A percentile compares a stretch with the other conserved stretches of the same genome.
These are phyloP conservation scores for Pythium phragmiticola DNA, from an alignment of 352 stramenopile species.

Conservation along the genomic window DNA sequence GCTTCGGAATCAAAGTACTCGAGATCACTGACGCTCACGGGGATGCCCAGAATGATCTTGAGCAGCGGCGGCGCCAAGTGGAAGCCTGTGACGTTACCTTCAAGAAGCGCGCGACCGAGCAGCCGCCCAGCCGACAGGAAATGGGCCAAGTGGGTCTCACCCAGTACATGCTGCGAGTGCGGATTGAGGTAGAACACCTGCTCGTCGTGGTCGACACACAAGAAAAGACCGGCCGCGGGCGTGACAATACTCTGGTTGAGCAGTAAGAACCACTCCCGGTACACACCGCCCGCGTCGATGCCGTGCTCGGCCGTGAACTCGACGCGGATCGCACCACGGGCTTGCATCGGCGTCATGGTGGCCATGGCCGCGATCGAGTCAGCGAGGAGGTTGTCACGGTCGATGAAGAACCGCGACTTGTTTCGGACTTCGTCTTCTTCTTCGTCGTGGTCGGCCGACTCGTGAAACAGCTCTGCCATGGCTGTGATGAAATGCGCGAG, in stretches of 20 bases:
- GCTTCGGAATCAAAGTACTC: constrained; percentile 72
- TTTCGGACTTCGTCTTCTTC: too few relatives aligned
- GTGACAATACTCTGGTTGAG: constrained; percentile 48
- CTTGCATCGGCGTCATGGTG: background rate
- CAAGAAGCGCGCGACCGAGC: constrained; percentile 64
- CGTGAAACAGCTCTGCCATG: constrained; percentile 5
- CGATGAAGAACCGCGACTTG: constrained; percentile 9
- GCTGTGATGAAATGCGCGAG: constrained; percentile 18
- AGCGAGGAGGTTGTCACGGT: constrained; percentile 6
- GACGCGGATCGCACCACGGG: constrained; percentile 35
- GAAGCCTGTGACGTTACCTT: constrained; percentile 93
- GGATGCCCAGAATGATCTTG: constrained; percentile 96
- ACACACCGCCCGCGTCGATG: constrained; percentile 70
- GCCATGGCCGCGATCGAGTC: constrained; percentile 19
- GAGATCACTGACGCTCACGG: constrained; percentile 93
- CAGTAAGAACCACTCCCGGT: constrained; percentile 81
- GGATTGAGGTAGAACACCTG: constrained; percentile 57
- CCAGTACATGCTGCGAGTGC: constrained; percentile 36
- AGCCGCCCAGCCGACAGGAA: constrained; percentile 57
- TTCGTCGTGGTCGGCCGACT: background rate
- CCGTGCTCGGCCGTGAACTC: constrained; percentile 69
- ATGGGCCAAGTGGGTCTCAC: constrained; percentile 65
- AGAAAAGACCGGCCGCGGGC: constrained; percentile 37
- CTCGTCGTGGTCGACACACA: constrained; percentile 38
- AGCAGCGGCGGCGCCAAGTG: constrained; percentile 95